Evolutionary conservation across 257 asterid genomes (phyloP).

Genomic region (Nyctanthes arbortristis): DNA sequence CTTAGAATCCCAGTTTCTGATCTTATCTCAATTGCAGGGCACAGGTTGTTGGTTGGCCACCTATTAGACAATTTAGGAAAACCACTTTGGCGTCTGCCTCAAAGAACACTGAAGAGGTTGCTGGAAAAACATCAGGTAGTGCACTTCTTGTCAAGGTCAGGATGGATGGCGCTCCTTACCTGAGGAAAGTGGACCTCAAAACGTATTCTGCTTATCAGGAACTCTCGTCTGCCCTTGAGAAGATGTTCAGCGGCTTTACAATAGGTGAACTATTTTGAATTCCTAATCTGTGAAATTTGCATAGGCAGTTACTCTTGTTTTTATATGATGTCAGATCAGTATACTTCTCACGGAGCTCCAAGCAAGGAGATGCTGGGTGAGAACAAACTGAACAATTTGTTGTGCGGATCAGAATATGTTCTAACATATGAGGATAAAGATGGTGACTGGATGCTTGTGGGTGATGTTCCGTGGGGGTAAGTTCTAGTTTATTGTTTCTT

Average conservation of each 20-base stretch:
- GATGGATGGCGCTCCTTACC: slow-evolving; percentile 79
- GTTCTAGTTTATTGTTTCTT: slow-evolving; percentile 13
- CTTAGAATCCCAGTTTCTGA: slow-evolving; percentile 5
- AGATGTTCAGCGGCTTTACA: slow-evolving; percentile 74
- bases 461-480: slow-evolving; percentile 87
- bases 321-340: slow-evolving; percentile 48
- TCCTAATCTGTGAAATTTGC: background rate
- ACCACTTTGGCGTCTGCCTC: slow-evolving; percentile 49
- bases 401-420: slow-evolving; percentile 68
- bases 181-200: slow-evolving; percentile 71
- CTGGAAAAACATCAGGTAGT: slow-evolving; percentile 49
- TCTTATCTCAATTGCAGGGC: slow-evolving; percentile 45
- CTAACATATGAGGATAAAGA: slow-evolving; percentile 76
- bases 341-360: slow-evolving; percentile 62
- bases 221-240: slow-evolving; percentile 72
- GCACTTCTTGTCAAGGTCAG: slow-evolving; percentile 71
- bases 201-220: slow-evolving; percentile 60
- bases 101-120: slow-evolving; percentile 60
- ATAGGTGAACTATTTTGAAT: slow-evolving; percentile 41
- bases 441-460: slow-evolving; percentile 84
- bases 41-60: slow-evolving; percentile 88
- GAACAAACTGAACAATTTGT: slow-evolving; percentile 62
- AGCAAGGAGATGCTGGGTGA: slow-evolving; percentile 61
- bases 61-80: slow-evolving; percentile 61
- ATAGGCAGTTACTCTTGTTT: slow-evolving; percentile 23